A percentile compares a stretch with the other conserved stretches of the same genome.
Evolutionary conservation across 192 early-diverging fungal genomes (phyloP).

Genomic region (Coemansia sp.): DNA sequence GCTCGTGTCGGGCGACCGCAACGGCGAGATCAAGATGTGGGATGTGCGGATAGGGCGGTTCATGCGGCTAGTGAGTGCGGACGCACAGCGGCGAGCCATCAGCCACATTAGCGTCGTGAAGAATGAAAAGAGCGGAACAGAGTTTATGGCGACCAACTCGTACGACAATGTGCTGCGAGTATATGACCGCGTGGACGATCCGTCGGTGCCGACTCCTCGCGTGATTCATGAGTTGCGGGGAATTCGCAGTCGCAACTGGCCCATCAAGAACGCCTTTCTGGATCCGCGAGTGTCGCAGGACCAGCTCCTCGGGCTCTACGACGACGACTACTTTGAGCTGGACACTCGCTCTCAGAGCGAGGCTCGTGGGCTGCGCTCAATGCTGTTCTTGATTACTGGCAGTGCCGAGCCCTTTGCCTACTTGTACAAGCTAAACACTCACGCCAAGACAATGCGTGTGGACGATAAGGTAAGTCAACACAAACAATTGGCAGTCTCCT

Average conservation of each 20-base stretch:
- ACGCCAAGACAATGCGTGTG: slow-evolving; percentile 35
- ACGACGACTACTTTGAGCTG: slow-evolving; percentile 54
- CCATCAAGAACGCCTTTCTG: slow-evolving; percentile 87
- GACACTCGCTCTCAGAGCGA: slow-evolving; percentile 53
- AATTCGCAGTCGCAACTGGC: slow-evolving; percentile 93
- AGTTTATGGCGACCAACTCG: slow-evolving; percentile 87
- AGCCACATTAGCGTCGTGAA: slow-evolving; percentile 51
- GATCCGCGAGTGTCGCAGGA: slow-evolving; percentile 45
- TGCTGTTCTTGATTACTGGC: slow-evolving; percentile 64
- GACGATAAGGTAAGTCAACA: slow-evolving; percentile 50
- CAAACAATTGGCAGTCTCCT: slow-evolving; percentile 5
- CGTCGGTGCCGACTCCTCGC: slow-evolving; percentile 67
- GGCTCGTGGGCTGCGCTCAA: slow-evolving; percentile 45
- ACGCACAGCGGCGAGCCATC: slow-evolving; percentile 36
- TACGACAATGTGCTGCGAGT: slow-evolving; percentile 95
- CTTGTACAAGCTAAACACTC: slow-evolving; percentile 57
- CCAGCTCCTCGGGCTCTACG: slow-evolving; percentile 50
- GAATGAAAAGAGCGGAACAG: slow-evolving; percentile 57
- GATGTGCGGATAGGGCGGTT: slow-evolving; percentile 74
- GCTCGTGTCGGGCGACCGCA: slow-evolving; percentile 51
- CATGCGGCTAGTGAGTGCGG: slow-evolving; percentile 45
- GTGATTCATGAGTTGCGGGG: slow-evolving; percentile 85
- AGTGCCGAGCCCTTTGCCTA: slow-evolving; percentile 71
- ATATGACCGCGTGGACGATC: slow-evolving; percentile 84
- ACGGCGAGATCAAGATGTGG: slow-evolving; percentile 83